These are phyloP conservation scores for Sideroxylon spinosum DNA, from an alignment of 179 eudicot genomes.

Conservation along the genomic window DNA sequence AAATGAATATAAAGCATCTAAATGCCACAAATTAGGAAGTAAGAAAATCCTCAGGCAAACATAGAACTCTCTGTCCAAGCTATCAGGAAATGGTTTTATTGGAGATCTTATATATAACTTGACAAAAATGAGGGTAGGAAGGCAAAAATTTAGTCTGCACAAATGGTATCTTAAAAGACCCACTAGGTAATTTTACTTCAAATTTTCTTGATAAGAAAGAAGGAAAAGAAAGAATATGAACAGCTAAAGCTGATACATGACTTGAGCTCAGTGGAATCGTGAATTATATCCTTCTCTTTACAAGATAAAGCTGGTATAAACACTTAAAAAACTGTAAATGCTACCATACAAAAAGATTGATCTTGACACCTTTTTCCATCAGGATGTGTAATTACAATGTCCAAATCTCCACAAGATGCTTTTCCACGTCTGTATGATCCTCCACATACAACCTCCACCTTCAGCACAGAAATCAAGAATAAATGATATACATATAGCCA, in stretches of 20 bases:
- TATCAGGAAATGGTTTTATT: background rate
- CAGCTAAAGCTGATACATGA: background rate
- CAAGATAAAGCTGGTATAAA: background rate
- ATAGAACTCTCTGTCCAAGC: background rate
- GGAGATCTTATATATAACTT: background rate
- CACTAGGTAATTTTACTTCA: background rate
- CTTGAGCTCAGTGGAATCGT: background rate
- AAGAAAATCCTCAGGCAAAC: background rate
- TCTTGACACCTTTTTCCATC: conserved; percentile 76
- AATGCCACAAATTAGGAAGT: conserved; percentile 6
- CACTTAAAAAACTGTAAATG: background rate
- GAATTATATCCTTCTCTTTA: background rate
- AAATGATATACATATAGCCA: background rate
- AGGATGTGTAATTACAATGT: conserved; percentile 84
- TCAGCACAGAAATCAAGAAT: conserved; percentile 16
- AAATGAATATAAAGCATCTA: background rate
- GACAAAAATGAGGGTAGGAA: too few species aligned
- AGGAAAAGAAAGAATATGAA: background rate
- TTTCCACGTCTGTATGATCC: conserved; percentile 97
- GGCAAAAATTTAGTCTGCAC: background rate
- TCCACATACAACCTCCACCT: conserved; percentile 78
- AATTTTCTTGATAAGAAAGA: background rate
- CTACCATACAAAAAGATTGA: conserved; percentile 3
- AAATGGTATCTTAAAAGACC: background rate
- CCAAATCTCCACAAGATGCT: conserved; percentile 91